Evolutionary conservation across 768 basidiomycete species (phyloP), one percentile per base, ranked within the genome.

Genomic region (Phallus indusiatus): DNA sequence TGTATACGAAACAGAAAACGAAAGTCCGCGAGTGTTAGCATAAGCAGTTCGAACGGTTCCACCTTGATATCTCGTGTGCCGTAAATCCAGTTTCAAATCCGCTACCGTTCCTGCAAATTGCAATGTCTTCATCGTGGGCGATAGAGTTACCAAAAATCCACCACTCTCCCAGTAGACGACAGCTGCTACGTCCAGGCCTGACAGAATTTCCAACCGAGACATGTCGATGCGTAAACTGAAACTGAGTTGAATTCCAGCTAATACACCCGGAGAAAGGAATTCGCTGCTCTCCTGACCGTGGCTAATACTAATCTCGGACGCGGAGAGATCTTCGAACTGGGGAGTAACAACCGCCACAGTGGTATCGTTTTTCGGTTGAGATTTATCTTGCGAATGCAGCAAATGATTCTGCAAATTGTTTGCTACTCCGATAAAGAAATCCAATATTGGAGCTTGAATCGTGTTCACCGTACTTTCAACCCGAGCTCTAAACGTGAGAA

Each of bases 161-260:
- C 95, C 95, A 64, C 90, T 94, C 56, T 95, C 88, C 95, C 95
- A 98, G 51, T 90, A 81, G 35, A 96, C 67, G 1, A 86, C 86
- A 14, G 90, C 91, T 47, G 87, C 78, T n/a, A 96, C 94, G 63
- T 94, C 92, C 54, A 93, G 90, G 66, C 94, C 91, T 0, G 92
- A 92, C 0, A 88, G 90, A 24, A 98, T 73, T 60, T 88, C 84
- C 53, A 98, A 77, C 56, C 80, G 84, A 0, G 95, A 97, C 66
- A 86, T 81, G 67, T 97, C 93, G 64, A 98, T 95, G 28, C 90
- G 88, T 35, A 98, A 77, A 64, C 90, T 92, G 72, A 96, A 82
- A 61, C 81, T 88, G 64, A 95, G 82, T 56, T 84, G 84, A 68
- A 92, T 75, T 60, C 80, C 66, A 37, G 59, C 55, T 77, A 79